These are phyloP conservation scores for Begonia peltatifolia DNA, from an alignment of 306 rosid species.

Conservation along the genomic window DNA sequence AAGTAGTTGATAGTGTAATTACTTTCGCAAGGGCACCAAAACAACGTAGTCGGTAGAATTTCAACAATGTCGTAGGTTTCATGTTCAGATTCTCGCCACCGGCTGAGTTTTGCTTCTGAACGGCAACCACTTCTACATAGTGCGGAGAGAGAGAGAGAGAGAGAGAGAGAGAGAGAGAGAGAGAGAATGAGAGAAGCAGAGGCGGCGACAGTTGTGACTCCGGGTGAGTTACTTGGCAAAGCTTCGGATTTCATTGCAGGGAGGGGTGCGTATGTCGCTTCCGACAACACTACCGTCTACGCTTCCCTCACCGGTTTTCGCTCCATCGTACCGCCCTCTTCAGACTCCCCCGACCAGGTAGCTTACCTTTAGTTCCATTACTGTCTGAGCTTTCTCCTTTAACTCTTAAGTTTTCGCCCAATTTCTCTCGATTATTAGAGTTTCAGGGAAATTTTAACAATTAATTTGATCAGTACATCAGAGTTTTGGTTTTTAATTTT, in stretches of 20 bases:
- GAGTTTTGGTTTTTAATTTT: no score
- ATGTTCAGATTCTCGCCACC: neutral
- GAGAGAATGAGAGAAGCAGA: conserved; percentile 24
- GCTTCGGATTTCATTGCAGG: conserved; percentile 46
- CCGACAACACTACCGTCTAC: conserved; percentile 42
- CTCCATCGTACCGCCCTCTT: conserved; percentile 36
- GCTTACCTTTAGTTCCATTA: neutral
- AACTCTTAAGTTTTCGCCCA: no score
- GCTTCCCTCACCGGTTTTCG: conserved; percentile 80
- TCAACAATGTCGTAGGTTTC: no score
- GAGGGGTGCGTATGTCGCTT: conserved; percentile 59
- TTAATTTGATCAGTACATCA: no score
- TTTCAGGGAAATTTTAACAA: no score
- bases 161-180: no score
- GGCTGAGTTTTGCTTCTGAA: neutral
- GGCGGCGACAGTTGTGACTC: conserved; percentile 39
- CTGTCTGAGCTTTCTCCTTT: neutral
- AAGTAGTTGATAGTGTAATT: no score
- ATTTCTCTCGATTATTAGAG: no score
- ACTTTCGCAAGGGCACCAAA: no score
- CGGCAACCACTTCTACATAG: neutral
- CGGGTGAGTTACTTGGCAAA: conserved; percentile 65
- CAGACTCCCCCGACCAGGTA: conserved; percentile 57
- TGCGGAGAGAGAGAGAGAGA: neutral
- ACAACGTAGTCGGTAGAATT: no score